Conservation (phyloP, 2,329 filamentous ascomycete genomes). For the Alternaria brassicicola region DNA sequence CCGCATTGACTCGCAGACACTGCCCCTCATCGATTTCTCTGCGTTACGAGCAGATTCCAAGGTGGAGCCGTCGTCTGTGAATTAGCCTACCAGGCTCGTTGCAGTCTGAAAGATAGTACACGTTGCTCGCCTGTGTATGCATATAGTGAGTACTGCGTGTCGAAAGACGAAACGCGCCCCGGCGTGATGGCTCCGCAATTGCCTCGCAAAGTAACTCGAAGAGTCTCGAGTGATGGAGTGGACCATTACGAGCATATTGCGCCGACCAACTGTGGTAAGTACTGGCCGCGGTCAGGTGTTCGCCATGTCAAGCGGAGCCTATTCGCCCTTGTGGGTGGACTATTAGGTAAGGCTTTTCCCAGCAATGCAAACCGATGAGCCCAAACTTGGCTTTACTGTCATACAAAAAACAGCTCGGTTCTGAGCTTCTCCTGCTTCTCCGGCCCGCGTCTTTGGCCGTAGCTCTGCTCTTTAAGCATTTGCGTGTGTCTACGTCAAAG, state of each 20-base stretch:
- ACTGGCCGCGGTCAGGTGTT: conserved; percentile 33
- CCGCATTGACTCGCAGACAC: conserved; percentile 5
- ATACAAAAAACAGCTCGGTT: conserved; percentile 31
- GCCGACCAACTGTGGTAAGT: conserved; percentile 20
- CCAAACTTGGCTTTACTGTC: conserved; percentile 32
- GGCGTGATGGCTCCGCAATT: conserved; percentile 12
- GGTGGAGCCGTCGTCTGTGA: conserved; percentile 21
- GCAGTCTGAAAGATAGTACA: conserved; percentile 17
- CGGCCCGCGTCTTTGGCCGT: conserved; percentile 22
- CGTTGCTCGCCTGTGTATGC: conserved; percentile 12
- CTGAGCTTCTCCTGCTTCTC: conserved; percentile 46
- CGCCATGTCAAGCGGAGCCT: conserved; percentile 39
- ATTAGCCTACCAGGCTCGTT: conserved; percentile 21
- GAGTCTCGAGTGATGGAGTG: conserved; percentile 19
- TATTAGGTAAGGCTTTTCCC: conserved; percentile 46
- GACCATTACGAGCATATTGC: conserved; percentile 29
- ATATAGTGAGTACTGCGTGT: neutral
- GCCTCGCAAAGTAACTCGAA: conserved; percentile 4
- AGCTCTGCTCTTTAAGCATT: conserved; percentile 6
- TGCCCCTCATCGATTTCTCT: conserved; percentile 26
- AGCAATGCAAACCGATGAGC: conserved; percentile 36
- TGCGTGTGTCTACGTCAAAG: conserved; percentile 14
- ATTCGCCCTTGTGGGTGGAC: conserved; percentile 38
- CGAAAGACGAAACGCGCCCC: conserved; percentile 2
- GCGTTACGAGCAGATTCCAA: conserved; percentile 25